Conservation (phyloP, 2,329 filamentous ascomycete genomes). For the Aspergillus sp. region DNA sequence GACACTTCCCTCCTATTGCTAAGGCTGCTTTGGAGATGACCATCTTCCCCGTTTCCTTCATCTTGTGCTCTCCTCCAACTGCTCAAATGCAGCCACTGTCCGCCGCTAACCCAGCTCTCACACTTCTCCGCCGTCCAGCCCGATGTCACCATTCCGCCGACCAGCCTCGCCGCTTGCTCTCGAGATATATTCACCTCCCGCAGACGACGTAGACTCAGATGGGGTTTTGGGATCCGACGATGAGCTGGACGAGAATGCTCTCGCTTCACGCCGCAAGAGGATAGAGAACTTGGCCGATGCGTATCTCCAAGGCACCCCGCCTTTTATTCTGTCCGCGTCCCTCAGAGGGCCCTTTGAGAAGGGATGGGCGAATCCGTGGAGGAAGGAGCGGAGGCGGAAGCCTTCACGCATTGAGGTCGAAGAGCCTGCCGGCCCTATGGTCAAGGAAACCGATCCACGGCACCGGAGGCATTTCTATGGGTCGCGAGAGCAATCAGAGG, state of each 20-base stretch:
- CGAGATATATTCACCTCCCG: conserved; percentile 23
- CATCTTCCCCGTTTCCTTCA: not conserved
- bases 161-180: conserved; percentile 27
- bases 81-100: conserved; percentile 15
- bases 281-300: conserved; percentile 35
- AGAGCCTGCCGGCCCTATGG: conserved; percentile 11
- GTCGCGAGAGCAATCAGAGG: conserved; percentile 1
- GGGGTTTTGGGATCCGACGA: conserved; percentile 32
- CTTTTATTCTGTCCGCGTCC: conserved; percentile 40
- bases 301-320: conserved; percentile 35
- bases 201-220: conserved; percentile 18
- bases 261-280: conserved; percentile 32
- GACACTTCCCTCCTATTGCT: too few relatives aligned
- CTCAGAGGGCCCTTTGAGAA: conserved; percentile 39
- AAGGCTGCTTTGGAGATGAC: conserved; percentile 9
- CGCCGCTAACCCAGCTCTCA: conserved; percentile 9
- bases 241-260: conserved; percentile 25
- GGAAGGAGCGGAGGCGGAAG: conserved; percentile 15
- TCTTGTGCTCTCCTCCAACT: conserved; percentile 3
- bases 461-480: conserved; percentile 12
- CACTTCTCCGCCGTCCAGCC: conserved; percentile 4
- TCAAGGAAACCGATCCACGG: conserved; percentile 22
- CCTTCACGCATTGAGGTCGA: not conserved
- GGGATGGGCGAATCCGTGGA: conserved; percentile 42
- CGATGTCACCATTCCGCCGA: conserved; percentile 25